Evolutionary conservation across 2,329 filamentous ascomycete genomes (phyloP).

Genomic region (Sphaerulina populicola): DNA sequence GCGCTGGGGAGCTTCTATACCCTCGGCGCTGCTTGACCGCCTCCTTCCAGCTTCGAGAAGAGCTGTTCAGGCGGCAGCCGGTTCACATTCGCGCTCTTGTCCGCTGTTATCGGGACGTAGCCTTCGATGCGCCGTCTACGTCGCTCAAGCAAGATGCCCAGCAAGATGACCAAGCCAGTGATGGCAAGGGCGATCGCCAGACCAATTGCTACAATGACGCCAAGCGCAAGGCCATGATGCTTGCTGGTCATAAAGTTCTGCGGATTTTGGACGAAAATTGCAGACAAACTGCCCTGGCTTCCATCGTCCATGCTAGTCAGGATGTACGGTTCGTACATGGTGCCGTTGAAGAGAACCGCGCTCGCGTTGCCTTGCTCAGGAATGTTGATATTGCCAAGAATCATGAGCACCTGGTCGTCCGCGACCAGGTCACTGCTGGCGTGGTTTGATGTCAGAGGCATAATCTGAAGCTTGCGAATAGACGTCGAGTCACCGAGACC

Average conservation of each 20-base stretch:
- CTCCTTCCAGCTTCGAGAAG: conserved; percentile 25
- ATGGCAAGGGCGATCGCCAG: conserved; percentile 69
- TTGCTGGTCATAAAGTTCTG: conserved; percentile 57
- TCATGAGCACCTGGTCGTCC: conserved; percentile 61
- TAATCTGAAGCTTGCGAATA: conserved; percentile 73
- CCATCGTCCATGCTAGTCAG: conserved; percentile 61
- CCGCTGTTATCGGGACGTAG: conserved; percentile 57
- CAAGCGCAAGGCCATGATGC: conserved; percentile 57
- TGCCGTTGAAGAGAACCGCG: conserved; percentile 81
- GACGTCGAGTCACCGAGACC: conserved; percentile 57
- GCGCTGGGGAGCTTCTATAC: not conserved
- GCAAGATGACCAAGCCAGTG: conserved; percentile 68
- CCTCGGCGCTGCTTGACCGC: conserved; percentile 1
- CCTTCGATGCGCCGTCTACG: conserved; percentile 69
- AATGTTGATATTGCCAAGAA: conserved; percentile 75
- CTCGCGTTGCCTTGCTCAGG: conserved; percentile 71
- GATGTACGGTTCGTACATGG: conserved; percentile 65
- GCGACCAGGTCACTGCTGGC: conserved; percentile 55
- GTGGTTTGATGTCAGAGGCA: conserved; percentile 63
- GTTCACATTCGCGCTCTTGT: conserved; percentile 42
- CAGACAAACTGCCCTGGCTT: conserved; percentile 63
- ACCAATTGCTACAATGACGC: conserved; percentile 71
- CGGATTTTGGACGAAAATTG: conserved; percentile 71
- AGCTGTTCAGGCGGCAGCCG: conserved; percentile 43
- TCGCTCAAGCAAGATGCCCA: conserved; percentile 66